Conservation (phyloP, 208 protist genomes). For the Trypanosoma caninum region DNA sequence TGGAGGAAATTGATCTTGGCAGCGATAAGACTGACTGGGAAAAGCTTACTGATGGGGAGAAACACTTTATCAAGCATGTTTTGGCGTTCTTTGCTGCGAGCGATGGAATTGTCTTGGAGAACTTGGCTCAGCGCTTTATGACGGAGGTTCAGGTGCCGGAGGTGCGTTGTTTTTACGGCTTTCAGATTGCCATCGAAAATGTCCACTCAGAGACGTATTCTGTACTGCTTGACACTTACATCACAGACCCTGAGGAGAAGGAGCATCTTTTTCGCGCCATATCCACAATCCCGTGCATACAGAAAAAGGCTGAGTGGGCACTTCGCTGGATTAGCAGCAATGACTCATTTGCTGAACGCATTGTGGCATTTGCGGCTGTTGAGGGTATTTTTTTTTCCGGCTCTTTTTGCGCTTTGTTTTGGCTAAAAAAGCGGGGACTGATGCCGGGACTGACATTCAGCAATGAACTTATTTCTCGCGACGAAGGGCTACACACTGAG, state of each 20-base stretch:
- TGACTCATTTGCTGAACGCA: slow-evolving; percentile 93
- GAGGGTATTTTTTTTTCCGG: slow-evolving; percentile 99
- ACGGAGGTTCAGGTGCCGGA: slow-evolving; percentile 98
- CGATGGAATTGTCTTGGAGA: slow-evolving; percentile 99
- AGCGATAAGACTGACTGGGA: slow-evolving; percentile 96
- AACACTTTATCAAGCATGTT: slow-evolving; percentile 98
- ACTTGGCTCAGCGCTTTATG: slow-evolving; percentile 96
- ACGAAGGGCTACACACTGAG: slow-evolving; percentile 99
- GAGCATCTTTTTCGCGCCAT: slow-evolving; percentile 95
- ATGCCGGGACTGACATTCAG: slow-evolving; percentile 99
- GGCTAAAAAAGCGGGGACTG: slow-evolving; percentile 99
- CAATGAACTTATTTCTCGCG: slow-evolving; percentile 99
- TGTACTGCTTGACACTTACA: slow-evolving; percentile 96
- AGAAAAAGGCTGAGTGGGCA: slow-evolving; percentile 98
- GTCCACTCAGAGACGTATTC: slow-evolving; percentile 97
- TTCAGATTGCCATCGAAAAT: slow-evolving; percentile 99
- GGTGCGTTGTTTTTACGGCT: slow-evolving; percentile 98
- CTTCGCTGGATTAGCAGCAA: slow-evolving; percentile 84
- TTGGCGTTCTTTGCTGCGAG: slow-evolving; percentile 98
- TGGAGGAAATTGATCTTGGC: slow-evolving; percentile 98
- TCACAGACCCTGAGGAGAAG: slow-evolving; percentile 93
- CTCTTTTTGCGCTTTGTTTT: slow-evolving; percentile 99
- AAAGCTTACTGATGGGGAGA: slow-evolving; percentile 94
- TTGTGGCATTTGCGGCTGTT: slow-evolving; percentile 98
- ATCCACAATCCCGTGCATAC: slow-evolving; percentile 95